Evolutionary conservation across 1,284 basidiomycete species (phyloP).

Genomic region (Apiotrichum laibachii): DNA sequence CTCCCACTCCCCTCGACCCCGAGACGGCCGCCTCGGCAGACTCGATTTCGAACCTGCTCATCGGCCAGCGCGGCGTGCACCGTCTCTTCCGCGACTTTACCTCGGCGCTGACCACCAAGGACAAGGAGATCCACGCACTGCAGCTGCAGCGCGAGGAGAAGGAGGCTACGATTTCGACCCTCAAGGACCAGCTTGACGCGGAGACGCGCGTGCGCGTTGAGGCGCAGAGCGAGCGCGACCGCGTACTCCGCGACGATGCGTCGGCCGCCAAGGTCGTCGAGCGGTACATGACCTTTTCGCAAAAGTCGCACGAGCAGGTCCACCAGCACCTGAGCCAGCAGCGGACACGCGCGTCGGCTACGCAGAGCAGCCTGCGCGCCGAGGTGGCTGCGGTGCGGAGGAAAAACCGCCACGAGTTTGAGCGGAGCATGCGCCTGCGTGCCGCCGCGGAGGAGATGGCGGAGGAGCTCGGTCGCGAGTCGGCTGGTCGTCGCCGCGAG

Average conservation of each 20-base stretch:
- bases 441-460: slow-evolving; percentile 68
- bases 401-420: slow-evolving; percentile 27
- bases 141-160: slow-evolving; percentile 75
- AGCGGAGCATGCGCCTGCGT: slow-evolving; percentile 56
- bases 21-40: slow-evolving; percentile 24
- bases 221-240: slow-evolving; percentile 61
- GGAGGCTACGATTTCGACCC: slow-evolving; percentile 58
- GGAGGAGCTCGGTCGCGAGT: slow-evolving; percentile 68
- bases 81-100: slow-evolving; percentile 48
- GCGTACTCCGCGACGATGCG: slow-evolving; percentile 63
- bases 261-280: slow-evolving; percentile 80
- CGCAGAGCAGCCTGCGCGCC: slow-evolving; percentile 58
- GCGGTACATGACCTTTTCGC: slow-evolving; percentile 87
- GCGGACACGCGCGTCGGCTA: slow-evolving; percentile 61
- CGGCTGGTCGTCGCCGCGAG: slow-evolving; percentile 71
- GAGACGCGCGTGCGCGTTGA: slow-evolving; percentile 65
- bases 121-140: slow-evolving; percentile 64
- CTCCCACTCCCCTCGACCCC: neutral
- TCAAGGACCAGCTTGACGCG: slow-evolving; percentile 60
- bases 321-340: slow-evolving; percentile 63
- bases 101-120: slow-evolving; percentile 32
- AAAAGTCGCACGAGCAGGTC: slow-evolving; percentile 68
- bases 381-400: slow-evolving; percentile 29
- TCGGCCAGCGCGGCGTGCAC: slow-evolving; percentile 48
- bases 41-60: slow-evolving; percentile 45